These are phyloP conservation scores for Podaxis carcinomalis DNA, from an alignment of 768 basidiomycete species.

Conservation along the genomic window DNA sequence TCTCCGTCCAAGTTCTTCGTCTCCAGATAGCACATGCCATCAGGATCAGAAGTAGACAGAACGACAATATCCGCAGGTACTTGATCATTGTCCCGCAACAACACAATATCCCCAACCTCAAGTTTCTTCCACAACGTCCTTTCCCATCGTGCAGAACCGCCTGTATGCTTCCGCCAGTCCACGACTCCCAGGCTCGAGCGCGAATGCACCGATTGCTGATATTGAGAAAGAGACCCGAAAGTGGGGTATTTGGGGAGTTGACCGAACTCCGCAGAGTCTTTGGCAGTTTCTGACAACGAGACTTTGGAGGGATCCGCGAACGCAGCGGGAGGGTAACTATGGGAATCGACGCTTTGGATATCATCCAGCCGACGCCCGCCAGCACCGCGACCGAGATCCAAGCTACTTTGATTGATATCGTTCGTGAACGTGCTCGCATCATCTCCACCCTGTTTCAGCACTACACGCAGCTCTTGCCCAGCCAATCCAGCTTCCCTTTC, in stretches of 20 bases:
- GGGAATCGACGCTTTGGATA: slow-evolving; percentile 62
- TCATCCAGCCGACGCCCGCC: slow-evolving; percentile 57
- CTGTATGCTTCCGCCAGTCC: slow-evolving; percentile 67
- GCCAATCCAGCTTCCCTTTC: slow-evolving; percentile 69
- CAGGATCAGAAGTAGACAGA: slow-evolving; percentile 85
- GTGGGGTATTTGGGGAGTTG: slow-evolving; percentile 14
- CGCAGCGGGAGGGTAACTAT: slow-evolving; percentile 57
- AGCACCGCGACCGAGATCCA: slow-evolving; percentile 38
- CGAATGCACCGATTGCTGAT: slow-evolving; percentile 55
- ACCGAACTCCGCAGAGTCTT: slow-evolving; percentile 29
- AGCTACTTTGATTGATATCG: slow-evolving; percentile 38
- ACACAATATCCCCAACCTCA: slow-evolving; percentile 93
- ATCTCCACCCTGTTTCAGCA: slow-evolving; percentile 53
- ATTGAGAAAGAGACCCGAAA: slow-evolving; percentile 40
- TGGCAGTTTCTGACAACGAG: slow-evolving; percentile 33
- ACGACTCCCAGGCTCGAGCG: slow-evolving; percentile 66
- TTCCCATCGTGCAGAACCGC: slow-evolving; percentile 84
- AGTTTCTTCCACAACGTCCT: slow-evolving; percentile 98
- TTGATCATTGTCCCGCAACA: slow-evolving; percentile 91
- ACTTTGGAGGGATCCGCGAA: slow-evolving; percentile 29
- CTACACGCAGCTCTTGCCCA: slow-evolving; percentile 56
- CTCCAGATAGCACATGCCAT: slow-evolving; percentile 92
- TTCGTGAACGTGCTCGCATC: slow-evolving; percentile 33
- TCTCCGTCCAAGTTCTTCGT: slow-evolving; percentile 98
- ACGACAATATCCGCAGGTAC: slow-evolving; percentile 96